Evolutionary conservation across 495 filamentous ascomycete genomes (phyloP).

Genomic region (Aspergillus wentii): DNA sequence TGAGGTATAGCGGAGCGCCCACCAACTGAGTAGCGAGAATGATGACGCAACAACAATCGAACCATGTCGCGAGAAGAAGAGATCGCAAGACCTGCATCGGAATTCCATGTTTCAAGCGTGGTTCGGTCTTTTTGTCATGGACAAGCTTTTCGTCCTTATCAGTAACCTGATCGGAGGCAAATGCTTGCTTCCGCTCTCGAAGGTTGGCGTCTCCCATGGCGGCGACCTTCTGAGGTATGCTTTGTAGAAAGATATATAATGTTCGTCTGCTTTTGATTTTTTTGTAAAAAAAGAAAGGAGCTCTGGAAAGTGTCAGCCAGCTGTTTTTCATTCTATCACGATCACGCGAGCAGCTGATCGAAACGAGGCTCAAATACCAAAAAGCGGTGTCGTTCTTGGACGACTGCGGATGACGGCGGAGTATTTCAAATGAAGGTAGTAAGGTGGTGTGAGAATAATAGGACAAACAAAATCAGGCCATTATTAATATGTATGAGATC

Average conservation of each 20-base stretch:
- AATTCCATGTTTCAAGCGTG: constrained; percentile 61
- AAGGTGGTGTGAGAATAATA: too few species aligned
- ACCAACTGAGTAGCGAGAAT: constrained; percentile 52
- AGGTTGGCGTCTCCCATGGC: constrained; percentile 38
- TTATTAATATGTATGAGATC: too few species aligned
- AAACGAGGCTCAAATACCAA: background rate
- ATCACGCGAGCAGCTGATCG: background rate
- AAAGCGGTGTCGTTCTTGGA: constrained; percentile 3
- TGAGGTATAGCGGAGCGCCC: constrained; percentile 54
- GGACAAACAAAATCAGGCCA: too few species aligned
- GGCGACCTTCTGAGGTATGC: too few species aligned
- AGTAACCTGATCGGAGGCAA: constrained; percentile 4
- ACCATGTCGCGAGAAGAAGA: constrained; percentile 60
- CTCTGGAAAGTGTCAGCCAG: too few species aligned
- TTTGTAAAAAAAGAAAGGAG: too few species aligned
- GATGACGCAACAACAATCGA: constrained; percentile 48
- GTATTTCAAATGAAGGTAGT: too few species aligned
- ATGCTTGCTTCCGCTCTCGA: constrained; percentile 34
- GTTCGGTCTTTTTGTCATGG: constrained; percentile 24
- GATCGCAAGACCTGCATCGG: constrained; percentile 61
- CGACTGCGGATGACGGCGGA: too few species aligned
- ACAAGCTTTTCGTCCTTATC: constrained; percentile 1
- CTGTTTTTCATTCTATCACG: background rate
- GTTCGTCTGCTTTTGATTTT: too few species aligned
- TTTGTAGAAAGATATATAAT: background rate